Evolutionary conservation across 2,329 filamentous ascomycete species (phyloP).

Genomic region (Fusarium chaquense): DNA sequence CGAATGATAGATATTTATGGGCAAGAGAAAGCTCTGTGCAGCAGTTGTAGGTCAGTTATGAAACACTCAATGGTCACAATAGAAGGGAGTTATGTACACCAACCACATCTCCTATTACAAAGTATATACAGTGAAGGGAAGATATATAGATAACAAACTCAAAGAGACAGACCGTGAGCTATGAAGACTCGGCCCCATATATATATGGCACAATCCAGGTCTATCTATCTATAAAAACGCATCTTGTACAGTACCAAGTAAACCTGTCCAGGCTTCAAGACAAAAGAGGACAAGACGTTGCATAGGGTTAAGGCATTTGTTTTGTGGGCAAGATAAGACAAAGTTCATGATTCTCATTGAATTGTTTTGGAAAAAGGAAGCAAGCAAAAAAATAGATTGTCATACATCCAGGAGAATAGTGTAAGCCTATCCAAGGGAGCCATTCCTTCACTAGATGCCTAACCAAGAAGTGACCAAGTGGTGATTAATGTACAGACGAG

Average conservation of each 20-base stretch:
- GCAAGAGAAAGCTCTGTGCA: no score
- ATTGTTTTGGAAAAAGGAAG: constrained; percentile 43
- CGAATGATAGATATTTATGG: background rate
- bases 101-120: constrained; percentile 36
- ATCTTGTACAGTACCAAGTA: constrained; percentile 6
- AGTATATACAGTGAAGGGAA: constrained; percentile 37
- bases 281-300: constrained; percentile 20
- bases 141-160: constrained; percentile 35
- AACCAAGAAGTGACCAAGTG: constrained; percentile 41
- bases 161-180: constrained; percentile 25
- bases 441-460: constrained; percentile 41
- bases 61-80: background rate
- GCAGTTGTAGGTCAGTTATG: background rate
- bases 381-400: constrained; percentile 39
- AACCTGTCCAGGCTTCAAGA: constrained; percentile 4
- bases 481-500: constrained; percentile 44
- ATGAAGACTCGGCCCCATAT: constrained; percentile 10
- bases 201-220: constrained; percentile 26
- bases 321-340: constrained; percentile 40
- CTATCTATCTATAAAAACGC: constrained; percentile 41
- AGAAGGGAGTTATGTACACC: background rate
- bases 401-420: constrained; percentile 45
- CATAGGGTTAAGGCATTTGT: constrained; percentile 11
- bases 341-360: constrained; percentile 49
- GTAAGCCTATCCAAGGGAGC: constrained; percentile 31